Conservation (phyloP, 768 basidiomycete genomes). For the Podaxis rugospora region DNA sequence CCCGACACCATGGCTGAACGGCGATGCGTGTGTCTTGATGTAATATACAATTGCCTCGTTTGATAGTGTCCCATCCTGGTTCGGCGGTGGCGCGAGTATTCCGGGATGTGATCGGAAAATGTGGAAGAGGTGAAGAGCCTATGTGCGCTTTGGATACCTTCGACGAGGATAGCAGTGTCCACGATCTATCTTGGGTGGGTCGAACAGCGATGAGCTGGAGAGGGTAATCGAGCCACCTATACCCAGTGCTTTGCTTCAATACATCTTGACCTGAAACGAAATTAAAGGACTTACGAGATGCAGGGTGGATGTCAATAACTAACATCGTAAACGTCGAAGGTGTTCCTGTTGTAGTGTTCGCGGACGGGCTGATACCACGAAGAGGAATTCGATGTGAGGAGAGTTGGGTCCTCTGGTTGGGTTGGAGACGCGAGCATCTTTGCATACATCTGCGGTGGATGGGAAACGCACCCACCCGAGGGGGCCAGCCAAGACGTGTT, state of each 20-base stretch:
- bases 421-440: not conserved
- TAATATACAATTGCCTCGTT: not conserved
- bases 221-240: conserved; percentile 19
- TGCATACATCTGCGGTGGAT: conserved; percentile 5
- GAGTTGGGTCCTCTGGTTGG: conserved; percentile 9
- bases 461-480: conserved; percentile 13
- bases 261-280: not conserved
- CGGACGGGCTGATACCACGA: not conserved
- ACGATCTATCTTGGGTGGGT: conserved; percentile 35
- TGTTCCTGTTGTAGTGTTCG: not conserved
- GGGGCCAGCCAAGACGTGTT: not conserved
- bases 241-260: not conserved
- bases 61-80: not conserved
- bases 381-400: conserved; percentile 13
- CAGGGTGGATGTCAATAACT: not conserved
- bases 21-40: not conserved
- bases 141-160: conserved; percentile 14
- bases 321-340: not conserved
- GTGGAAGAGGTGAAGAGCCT: conserved; percentile 17
- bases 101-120: not conserved
- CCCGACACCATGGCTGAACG: conserved; percentile 22
- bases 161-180: conserved; percentile 19
- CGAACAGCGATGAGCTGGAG: conserved; percentile 36
- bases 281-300: not conserved
- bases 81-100: not conserved